Base-by-base conservation (phyloP, 2,329 filamentous ascomycete species). In the Tricladium varicosporioides region DNA sequence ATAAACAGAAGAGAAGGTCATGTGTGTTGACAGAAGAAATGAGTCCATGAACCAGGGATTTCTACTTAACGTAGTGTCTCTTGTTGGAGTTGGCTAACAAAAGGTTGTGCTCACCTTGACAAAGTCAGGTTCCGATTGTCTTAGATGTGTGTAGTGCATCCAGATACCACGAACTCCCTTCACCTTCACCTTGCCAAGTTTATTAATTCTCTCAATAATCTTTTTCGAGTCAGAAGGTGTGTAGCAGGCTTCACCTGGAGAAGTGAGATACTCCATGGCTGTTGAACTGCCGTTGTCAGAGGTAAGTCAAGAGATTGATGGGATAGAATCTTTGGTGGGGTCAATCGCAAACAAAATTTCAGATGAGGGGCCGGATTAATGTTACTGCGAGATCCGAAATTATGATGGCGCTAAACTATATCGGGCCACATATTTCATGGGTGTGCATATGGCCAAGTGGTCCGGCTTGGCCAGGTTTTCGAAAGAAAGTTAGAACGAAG, bases 141-240 rank as follows among this genome's bases (percentile, higher is more conserved):
- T 64, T 48, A 70, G 51, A 54, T 68, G 67, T 2, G 62, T 60
- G 59, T 69, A 71, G 51, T 71, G 63, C 19, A 69, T 58, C 63
- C 66, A 69, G 27, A 63, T 56, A 14, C 67, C 69, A 32, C 54
- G 56, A 33, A 71, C 58, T 31, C 58, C 61, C 14, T 56, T 64
- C 3, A 70, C 65, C 45, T 61, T 60, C 1, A 53, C 59, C 9
- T 48, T 51, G 11, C 54, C 52, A 40, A 56, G 45, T 44, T 61
- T 63, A 22, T 62, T 63, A 32, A 69, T 62, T 31, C 57, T 52
- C 2, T 51, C 53, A 11, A 54, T 61, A 14, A 70, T 56, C 55
- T 69, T 71, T 42, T 65, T 57, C 11, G 67, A 58, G 51, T 68
- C 67, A 5, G 65, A 58, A 4, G 55, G 43, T n/a, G 67, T 68